Conservation (phyloP, 805 yeast species). For the Schwanniomyces pseudopolymorphus region DNA sequence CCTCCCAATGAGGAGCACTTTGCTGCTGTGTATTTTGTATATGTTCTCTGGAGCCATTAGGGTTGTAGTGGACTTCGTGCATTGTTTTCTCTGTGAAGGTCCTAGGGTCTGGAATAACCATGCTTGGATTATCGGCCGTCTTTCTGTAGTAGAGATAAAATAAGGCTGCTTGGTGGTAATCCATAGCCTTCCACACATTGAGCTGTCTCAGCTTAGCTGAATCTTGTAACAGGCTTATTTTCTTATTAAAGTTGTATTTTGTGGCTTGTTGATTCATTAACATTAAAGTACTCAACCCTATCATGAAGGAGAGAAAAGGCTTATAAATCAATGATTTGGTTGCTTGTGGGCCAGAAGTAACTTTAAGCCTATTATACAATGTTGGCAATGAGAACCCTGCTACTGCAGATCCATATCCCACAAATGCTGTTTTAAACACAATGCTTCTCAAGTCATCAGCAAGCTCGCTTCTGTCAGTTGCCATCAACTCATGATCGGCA, state of each 20-base stretch:
- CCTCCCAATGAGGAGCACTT: constrained; percentile 30
- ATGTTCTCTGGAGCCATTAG: background rate
- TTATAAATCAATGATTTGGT: constrained; percentile 17
- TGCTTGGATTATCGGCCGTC: constrained; percentile 51
- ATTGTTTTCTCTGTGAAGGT: constrained; percentile 21
- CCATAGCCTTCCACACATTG: constrained; percentile 37
- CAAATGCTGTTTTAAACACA: constrained; percentile 20
- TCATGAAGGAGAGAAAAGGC: constrained; percentile 32
- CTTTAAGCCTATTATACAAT: constrained; percentile 14
- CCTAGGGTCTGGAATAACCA: constrained; percentile 57
- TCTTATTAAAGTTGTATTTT: constrained; percentile 20
- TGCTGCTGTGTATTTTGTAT: constrained; percentile 1
- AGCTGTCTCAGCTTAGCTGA: constrained; percentile 14
- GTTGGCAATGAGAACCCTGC: constrained; percentile 33
- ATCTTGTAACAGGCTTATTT: constrained; percentile 15
- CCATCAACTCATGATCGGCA: constrained; percentile 35
- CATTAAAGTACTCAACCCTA: constrained; percentile 28
- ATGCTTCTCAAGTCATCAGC: constrained; percentile 29
- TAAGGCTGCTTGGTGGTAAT: constrained; percentile 32
- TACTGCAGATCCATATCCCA: constrained; percentile 26
- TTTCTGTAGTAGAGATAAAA: constrained; percentile 49
- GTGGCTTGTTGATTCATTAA: constrained; percentile 24
- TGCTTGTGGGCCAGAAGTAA: background rate
- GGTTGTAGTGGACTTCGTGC: constrained; percentile 30
- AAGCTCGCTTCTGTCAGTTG: constrained; percentile 29